These are phyloP conservation scores for Metschnikowia baotianmanensis DNA, from an alignment of 805 yeast genomes.

Conservation along the genomic window DNA sequence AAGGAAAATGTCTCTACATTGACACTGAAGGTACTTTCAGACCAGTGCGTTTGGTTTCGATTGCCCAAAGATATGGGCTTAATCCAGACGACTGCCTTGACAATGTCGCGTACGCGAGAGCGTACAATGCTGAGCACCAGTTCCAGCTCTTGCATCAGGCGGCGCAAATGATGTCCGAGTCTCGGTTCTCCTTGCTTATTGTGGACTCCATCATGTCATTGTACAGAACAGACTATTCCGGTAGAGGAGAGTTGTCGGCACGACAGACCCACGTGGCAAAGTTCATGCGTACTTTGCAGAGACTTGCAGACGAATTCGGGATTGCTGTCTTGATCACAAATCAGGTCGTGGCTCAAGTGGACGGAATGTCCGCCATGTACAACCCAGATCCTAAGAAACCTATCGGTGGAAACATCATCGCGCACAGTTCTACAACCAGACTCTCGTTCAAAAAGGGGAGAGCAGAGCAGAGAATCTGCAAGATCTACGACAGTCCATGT, in stretches of 20 bases:
- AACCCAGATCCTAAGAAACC: slow-evolving; percentile 98
- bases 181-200: slow-evolving; percentile 82
- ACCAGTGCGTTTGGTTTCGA: slow-evolving; percentile 84
- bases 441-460: slow-evolving; percentile 86
- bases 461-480: slow-evolving; percentile 90
- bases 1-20: slow-evolving; percentile 92
- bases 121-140: slow-evolving; percentile 96
- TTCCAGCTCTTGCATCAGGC: slow-evolving; percentile 82
- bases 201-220: slow-evolving; percentile 98
- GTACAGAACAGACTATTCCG: slow-evolving; percentile 90
- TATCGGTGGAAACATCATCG: slow-evolving; percentile 96
- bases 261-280: slow-evolving; percentile 93
- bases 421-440: slow-evolving; percentile 94
- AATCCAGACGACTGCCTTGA: slow-evolving; percentile 93
- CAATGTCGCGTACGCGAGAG: slow-evolving; percentile 96
- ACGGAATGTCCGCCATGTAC: slow-evolving; percentile 76
- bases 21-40: slow-evolving; percentile 98
- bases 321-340: slow-evolving; percentile 90
- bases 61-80: slow-evolving; percentile 87
- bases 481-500: slow-evolving; percentile 94
- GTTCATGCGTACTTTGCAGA: slow-evolving; percentile 85
- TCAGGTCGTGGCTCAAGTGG: slow-evolving; percentile 98
- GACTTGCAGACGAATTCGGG: slow-evolving; percentile 96
- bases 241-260: slow-evolving; percentile 94
- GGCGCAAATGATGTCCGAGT: slow-evolving; percentile 93